Conservation (phyloP, 352 stramenopile species). For the Phytophthora vignae region DNA sequence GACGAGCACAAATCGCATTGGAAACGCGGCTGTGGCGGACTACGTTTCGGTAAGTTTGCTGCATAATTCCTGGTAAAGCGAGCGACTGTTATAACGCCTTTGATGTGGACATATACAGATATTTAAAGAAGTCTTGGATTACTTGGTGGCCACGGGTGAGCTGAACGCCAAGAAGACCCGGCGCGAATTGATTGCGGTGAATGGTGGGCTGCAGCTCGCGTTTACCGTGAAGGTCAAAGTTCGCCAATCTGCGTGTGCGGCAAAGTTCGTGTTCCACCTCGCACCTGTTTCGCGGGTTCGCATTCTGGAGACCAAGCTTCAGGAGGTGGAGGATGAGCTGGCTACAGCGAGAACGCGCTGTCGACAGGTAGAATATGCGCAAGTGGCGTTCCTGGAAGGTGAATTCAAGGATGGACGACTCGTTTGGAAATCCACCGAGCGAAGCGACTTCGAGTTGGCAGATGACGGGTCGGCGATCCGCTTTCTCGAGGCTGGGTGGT, state of each 20-base stretch:
- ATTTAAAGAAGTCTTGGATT: background rate
- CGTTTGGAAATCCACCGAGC: background rate
- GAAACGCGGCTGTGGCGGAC: background rate
- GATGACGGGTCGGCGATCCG: background rate
- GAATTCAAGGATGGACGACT: background rate
- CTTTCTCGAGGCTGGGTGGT: background rate
- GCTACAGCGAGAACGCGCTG: background rate
- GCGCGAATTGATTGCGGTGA: too few species aligned
- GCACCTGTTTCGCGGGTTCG: background rate
- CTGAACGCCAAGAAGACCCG: too few species aligned
- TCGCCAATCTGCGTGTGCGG: background rate
- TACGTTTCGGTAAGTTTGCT: background rate
- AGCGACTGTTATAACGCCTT: too few species aligned
- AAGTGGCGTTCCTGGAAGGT: background rate
- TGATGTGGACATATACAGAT: background rate
- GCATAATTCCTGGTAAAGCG: too few species aligned
- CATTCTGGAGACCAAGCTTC: background rate
- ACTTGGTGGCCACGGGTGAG: background rate
- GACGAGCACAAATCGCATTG: background rate
- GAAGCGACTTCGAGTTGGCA: background rate
- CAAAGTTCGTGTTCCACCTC: background rate
- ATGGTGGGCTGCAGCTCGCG: background rate
- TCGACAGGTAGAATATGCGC: background rate
- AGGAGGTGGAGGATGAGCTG: background rate
- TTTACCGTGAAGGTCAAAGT: background rate